A percentile compares a stretch with the other conserved stretches of the same genome.
phyloP scores from a whole-genome alignment of 306 rosid genomes.

The Albizia julibrissin region DNA sequence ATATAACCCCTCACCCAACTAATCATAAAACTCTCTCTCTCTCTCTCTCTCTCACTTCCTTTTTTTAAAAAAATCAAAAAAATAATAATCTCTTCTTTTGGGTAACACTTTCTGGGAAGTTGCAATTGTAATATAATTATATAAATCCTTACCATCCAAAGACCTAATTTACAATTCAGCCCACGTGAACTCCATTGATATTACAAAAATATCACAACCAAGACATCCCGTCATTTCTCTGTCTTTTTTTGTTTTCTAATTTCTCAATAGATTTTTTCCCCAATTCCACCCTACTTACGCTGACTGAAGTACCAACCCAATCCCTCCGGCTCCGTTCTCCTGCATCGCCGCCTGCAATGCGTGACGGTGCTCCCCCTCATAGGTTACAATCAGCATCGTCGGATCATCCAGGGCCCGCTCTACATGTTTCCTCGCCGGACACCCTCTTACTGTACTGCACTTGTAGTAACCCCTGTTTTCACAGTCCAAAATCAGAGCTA shows the following conservation, averaged over 20 bases:
- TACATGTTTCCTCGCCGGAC: constrained; percentile 96
- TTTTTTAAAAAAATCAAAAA: background rate
- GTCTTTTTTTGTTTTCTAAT: too few relatives aligned
- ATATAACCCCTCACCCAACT: background rate
- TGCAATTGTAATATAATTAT: background rate
- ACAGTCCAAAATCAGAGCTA: background rate
- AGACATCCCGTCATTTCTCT: background rate
- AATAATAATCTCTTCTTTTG: background rate
- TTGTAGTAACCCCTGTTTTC: constrained; percentile 72
- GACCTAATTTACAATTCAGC: constrained; percentile 39
- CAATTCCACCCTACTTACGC: constrained; percentile 27
- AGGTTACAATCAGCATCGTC: constrained; percentile 80
- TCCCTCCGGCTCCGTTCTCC: constrained; percentile 47
- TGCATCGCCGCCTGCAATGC: constrained; percentile 41
- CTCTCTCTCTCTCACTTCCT: background rate
- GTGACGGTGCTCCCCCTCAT: constrained; percentile 90
- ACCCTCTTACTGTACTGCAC: constrained; percentile 77
- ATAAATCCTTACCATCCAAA: background rate
- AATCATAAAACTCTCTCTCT: background rate
- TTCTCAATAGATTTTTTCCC: background rate
- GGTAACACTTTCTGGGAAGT: background rate
- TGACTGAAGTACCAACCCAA: constrained; percentile 61
- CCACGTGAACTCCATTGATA: background rate
- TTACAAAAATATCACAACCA: background rate
- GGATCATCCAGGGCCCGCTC: constrained; percentile 83